A percentile compares a stretch with the other conserved stretches of the same genome.
These are phyloP conservation scores for Microbotryum saponariae DNA, from an alignment of 1,284 basidiomycete species.

Conservation along the genomic window DNA sequence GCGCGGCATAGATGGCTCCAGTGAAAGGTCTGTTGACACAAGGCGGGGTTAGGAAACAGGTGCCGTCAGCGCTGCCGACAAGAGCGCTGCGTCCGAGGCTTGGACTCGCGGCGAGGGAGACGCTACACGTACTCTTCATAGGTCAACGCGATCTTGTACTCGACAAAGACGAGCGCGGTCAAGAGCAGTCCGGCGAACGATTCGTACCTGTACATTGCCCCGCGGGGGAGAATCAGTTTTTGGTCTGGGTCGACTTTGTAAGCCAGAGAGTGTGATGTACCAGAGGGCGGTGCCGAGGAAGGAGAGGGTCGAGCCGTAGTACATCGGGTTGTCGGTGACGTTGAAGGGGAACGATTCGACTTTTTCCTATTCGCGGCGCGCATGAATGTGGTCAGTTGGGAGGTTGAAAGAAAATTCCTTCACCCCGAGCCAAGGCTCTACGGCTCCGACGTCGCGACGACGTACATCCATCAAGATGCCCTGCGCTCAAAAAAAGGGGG, in stretches of 20 bases:
- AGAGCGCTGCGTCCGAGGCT: not conserved
- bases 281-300: slow-evolving; percentile 76
- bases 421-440: not conserved
- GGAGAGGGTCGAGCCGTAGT: slow-evolving; percentile 80
- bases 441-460: not conserved
- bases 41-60: not conserved
- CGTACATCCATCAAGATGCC: slow-evolving; percentile 88
- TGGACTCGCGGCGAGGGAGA: no score
- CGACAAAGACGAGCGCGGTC: slow-evolving; percentile 66
- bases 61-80: not conserved
- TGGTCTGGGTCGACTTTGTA: no score
- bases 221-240: no score
- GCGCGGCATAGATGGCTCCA: slow-evolving; percentile 31
- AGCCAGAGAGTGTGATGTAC: slow-evolving; percentile 44
- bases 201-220: slow-evolving; percentile 56
- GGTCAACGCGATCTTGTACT: slow-evolving; percentile 71
- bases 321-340: slow-evolving; percentile 89
- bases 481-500: not conserved
- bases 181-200: slow-evolving; percentile 69
- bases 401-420: not conserved
- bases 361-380: slow-evolving; percentile 36
- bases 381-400: not conserved
- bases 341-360: slow-evolving; percentile 81
- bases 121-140: slow-evolving; percentile 66
- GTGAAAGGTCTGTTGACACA: slow-evolving; percentile 26